Base-by-base conservation (phyloP, 148 eudicot genomes). In the Limonium bicolor region DNA sequence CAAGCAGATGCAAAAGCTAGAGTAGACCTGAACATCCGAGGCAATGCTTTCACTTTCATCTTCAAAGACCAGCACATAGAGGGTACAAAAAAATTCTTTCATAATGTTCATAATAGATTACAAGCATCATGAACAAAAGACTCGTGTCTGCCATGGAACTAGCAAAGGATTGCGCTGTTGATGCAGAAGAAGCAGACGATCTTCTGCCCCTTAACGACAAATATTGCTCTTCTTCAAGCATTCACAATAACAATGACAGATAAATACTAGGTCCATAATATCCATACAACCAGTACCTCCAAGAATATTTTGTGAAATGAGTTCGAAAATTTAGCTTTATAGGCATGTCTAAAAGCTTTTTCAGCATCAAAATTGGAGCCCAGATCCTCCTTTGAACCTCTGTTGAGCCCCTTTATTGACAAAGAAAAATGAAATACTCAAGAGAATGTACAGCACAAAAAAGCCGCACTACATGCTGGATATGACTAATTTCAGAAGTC, bases 271-370 rank as follows among this genome's bases (percentile, higher is more conserved):
- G n/a, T n/a, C n/a, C n/a, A 5, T 5, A 7, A 39, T 4, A 41
- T n/a, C 23, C 47, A 35, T 18, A 56, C 27, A n/a, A 48, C 16
- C 14, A 60, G 45, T 70, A 88, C 97, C 97, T 88, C 92, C 18
- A 84, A 68, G 60, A 88, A 83, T 42, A 77, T 75, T 56, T 75
- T 88, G 36, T 84, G 92, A 59, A 88, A 88, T 47, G 97, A 74
- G 47, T 62, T 55, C 19, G 97, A 80, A 58, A 88, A 88, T 35
- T 84, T 56, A 41, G 65, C 50, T 56, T 46, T 61, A 51, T 63
- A 54, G 59, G 86, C 62, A 61, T 58, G 56, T 69, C 68, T 64
- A 55, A 75, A 72, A 27, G 72, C 64, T 44, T 68, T 66, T 18
- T 68, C 65, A 60, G 67, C 73, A 30, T 62, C 50, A 64, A 65